Base-by-base conservation (phyloP, 176 grass and related monocot species). In the Avena eriantha region DNA sequence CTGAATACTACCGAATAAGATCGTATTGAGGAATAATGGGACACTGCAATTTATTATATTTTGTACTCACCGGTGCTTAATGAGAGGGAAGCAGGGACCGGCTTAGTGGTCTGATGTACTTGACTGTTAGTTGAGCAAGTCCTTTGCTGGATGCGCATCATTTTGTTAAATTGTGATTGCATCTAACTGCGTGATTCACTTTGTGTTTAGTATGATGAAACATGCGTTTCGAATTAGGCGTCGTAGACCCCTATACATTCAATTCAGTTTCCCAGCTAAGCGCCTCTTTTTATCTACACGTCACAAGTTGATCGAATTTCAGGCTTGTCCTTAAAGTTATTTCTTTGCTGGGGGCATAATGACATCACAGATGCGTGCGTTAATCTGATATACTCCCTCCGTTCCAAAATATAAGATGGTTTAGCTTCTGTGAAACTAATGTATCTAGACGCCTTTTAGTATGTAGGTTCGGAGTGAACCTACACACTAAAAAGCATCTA, bases 21-120 rank as follows among this genome's bases (percentile, higher is more conserved):
- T 56, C 33, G 4, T 70, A 86, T 54, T 15, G 63, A 72, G n/a
- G 41, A 90, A 78, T 90, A 43, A 77, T 46, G 22, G 35, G 1
- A 8, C 34, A 47, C 57, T 80, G 14, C 33, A 39, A 77, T 77
- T 54, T 63, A 71, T 39, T 61, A 69, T 53, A 43, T 72, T 60
- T 29, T 69, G 31, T 7, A 43, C 16, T 48, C 22, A 11, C 16
- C 3, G 33, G 50, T 86, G 73, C 60, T 83, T 54, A 3, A 79
- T 70, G 39, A 18, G 36, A 71, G 41, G 23, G 18, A 60, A 23
- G 31, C 64, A 71, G 12, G 22, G 75, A 71, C 26, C 71, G 29
- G 39, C 65, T 73, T 61, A 16, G 60, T 85, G 35, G 72, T 65
- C 8, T 51, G 24, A 64, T 84, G 13, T 9, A 51, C 10, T 41